Conservation (phyloP, 164 flowering plant species). For the Santalum album region DNA sequence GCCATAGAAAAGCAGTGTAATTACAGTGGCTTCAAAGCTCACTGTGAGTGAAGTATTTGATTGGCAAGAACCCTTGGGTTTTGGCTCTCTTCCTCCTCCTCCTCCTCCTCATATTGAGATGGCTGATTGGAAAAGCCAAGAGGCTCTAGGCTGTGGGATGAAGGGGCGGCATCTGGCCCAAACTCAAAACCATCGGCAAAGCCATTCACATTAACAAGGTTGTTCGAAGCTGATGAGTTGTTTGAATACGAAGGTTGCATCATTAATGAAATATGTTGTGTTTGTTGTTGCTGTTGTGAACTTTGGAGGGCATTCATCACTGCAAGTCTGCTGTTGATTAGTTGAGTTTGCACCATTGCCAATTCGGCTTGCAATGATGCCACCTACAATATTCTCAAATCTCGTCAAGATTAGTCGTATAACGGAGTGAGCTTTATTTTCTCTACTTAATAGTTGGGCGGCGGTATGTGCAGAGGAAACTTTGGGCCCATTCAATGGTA, state of each 20-base stretch:
- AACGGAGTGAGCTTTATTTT: too few species aligned
- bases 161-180: constrained; percentile 20
- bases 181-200: constrained; percentile 33
- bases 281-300: constrained; percentile 30
- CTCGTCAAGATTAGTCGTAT: too few species aligned
- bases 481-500: too few species aligned
- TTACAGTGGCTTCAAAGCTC: neutral
- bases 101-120: constrained; percentile 33
- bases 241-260: constrained; percentile 69
- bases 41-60: constrained; percentile 16
- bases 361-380: constrained; percentile 68
- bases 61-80: constrained; percentile 25
- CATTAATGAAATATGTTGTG: constrained; percentile 19
- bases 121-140: constrained; percentile 25
- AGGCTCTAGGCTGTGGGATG: constrained; percentile 39
- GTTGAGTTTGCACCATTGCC: constrained; percentile 59
- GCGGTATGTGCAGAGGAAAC: too few species aligned
- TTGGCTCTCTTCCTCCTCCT: constrained; percentile 56
- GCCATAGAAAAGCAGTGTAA: too few species aligned
- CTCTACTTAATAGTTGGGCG: too few species aligned
- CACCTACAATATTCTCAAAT: constrained; percentile 44
- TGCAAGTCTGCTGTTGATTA: constrained; percentile 54
- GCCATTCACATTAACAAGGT: constrained; percentile 31
- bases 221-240: constrained; percentile 58
- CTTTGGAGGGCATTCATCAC: constrained; percentile 51